phyloP scores from a whole-genome alignment of 2,329 filamentous ascomycete species.

The Zasmidium angulare region DNA sequence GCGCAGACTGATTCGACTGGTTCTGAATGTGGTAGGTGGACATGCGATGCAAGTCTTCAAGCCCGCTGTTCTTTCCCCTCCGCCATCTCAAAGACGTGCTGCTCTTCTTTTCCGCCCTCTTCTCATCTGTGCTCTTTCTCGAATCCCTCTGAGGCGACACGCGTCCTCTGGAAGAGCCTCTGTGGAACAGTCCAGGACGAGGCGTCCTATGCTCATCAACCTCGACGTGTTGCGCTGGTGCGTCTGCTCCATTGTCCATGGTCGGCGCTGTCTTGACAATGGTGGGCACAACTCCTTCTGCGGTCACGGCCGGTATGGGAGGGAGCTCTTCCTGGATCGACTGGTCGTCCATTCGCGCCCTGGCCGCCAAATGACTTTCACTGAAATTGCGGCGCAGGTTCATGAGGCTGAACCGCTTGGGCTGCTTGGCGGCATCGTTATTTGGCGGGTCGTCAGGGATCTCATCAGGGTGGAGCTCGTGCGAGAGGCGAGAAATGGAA shows the following conservation, averaged over 20 bases:
- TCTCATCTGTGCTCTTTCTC: constrained; percentile 22
- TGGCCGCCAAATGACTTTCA: constrained; percentile 79
- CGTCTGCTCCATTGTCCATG: constrained; percentile 40
- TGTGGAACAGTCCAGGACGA: constrained; percentile 28
- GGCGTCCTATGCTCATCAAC: constrained; percentile 14
- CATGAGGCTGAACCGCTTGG: constrained; percentile 65
- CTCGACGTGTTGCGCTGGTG: constrained; percentile 7
- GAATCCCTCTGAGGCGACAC: constrained; percentile 7
- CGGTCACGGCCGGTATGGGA: constrained; percentile 41
- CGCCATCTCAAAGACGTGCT: constrained; percentile 26
- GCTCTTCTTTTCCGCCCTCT: constrained; percentile 23
- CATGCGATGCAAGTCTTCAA: constrained; percentile 53
- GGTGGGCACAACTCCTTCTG: constrained; percentile 49
- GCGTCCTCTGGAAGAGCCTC: constrained; percentile 23
- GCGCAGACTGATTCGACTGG: constrained; percentile 37
- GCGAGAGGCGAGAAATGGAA: constrained; percentile 24
- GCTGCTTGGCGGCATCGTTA: constrained; percentile 12
- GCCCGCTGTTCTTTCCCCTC: constrained; percentile 32
- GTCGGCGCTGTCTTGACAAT: constrained; percentile 95
- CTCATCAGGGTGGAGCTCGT: constrained; percentile 28
- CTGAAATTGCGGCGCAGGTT: constrained; percentile 83
- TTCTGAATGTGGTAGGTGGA: constrained; percentile 53
- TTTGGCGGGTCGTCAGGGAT: constrained; percentile 22
- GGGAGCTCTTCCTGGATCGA: constrained; percentile 48
- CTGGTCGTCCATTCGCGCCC: constrained; percentile 66